Evolutionary conservation across 192 early-diverging fungal species (phyloP).

Genomic region (Backusella tarrabulga): DNA sequence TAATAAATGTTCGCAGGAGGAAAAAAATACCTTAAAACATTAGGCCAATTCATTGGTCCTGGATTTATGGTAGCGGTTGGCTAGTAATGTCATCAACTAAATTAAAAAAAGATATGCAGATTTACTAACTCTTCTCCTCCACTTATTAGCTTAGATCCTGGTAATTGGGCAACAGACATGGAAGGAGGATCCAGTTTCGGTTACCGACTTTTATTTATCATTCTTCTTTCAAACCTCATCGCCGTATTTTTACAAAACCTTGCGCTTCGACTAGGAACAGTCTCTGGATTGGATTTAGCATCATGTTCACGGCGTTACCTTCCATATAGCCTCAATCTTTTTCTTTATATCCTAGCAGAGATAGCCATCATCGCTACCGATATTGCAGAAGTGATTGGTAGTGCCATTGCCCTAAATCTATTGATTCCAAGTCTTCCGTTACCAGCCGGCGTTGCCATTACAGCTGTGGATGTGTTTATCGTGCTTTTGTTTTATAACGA

Average conservation of each 20-base stretch:
- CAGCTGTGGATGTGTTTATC: constrained; percentile 70
- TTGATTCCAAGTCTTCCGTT: constrained; percentile 68
- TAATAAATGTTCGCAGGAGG: neutral
- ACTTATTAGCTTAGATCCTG: constrained; percentile 62
- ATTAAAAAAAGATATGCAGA: neutral
- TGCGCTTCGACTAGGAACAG: constrained; percentile 73
- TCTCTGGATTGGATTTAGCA: constrained; percentile 73
- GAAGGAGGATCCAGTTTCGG: constrained; percentile 74
- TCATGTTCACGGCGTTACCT: constrained; percentile 63
- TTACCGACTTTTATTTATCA: constrained; percentile 71
- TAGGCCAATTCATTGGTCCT: constrained; percentile 27
- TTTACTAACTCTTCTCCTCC: neutral
- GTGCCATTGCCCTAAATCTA: constrained; percentile 74
- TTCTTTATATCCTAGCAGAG: constrained; percentile 72
- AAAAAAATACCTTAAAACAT: neutral
- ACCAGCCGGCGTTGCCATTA: constrained; percentile 70
- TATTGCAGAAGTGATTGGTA: constrained; percentile 74
- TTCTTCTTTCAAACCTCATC: constrained; percentile 72
- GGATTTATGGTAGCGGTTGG: constrained; percentile 36
- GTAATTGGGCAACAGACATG: constrained; percentile 86
- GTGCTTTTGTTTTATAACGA: constrained; percentile 64
- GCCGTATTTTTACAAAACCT: constrained; percentile 77
- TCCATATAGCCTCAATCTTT: constrained; percentile 53
- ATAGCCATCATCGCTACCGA: constrained; percentile 80
- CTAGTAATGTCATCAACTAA: constrained; percentile 14